phyloP scores from a whole-genome alignment of 345 rosid genomes.

The Raphanus raphanistrum region DNA sequence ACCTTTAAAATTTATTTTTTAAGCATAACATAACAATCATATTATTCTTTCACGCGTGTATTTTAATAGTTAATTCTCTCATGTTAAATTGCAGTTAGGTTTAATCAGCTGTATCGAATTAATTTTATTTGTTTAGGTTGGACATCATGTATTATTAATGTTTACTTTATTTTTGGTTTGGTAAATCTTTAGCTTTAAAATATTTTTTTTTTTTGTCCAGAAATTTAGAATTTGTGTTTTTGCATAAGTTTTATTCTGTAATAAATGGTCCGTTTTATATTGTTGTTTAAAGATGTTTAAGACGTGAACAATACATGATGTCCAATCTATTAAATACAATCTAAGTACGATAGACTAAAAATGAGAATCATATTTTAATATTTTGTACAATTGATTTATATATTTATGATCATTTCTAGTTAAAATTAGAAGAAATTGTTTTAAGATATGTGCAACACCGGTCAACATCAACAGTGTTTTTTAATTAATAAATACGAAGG shows the following conservation, averaged over 20 bases:
- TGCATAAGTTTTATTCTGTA: not conserved
- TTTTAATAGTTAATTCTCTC: too few species aligned
- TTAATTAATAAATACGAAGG: not conserved
- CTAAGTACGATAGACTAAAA: not conserved
- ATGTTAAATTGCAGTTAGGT: not conserved
- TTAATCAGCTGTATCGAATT: not conserved
- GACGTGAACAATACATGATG: not conserved
- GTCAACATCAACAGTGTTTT: slow-evolving; percentile 20
- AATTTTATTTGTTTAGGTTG: not conserved
- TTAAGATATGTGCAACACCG: not conserved
- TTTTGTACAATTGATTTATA: not conserved
- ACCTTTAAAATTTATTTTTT: too few species aligned
- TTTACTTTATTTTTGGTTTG: not conserved
- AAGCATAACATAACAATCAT: not conserved
- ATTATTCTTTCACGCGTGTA: not conserved
- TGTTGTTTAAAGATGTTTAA: not conserved
- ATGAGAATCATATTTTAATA: not conserved
- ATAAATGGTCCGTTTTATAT: not conserved
- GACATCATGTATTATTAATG: not conserved
- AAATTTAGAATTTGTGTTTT: not conserved
- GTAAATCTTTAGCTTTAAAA: not conserved
- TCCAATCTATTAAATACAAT: too few species aligned
- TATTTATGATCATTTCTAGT: not conserved
- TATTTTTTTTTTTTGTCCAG: not conserved
- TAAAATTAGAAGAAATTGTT: not conserved